phyloP scores from a whole-genome alignment of 768 basidiomycete genomes.

The Lactarius pseudohatsudake region DNA sequence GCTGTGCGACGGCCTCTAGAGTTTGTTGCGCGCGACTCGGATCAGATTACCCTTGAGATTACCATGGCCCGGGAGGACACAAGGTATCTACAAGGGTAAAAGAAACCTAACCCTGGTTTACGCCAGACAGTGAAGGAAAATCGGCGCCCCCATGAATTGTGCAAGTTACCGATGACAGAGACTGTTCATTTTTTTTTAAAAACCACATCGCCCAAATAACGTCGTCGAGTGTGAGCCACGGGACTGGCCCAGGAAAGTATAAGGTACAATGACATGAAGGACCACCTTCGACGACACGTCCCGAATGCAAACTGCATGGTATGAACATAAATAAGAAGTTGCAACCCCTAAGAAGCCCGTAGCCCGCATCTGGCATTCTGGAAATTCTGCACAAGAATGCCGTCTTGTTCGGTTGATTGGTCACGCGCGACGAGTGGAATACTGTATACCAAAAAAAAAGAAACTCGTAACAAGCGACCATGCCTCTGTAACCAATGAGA shows the following conservation, averaged over 20 bases:
- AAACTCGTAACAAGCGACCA: not conserved
- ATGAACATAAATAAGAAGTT: not conserved
- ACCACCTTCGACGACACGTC: not conserved
- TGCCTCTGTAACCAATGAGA: not conserved
- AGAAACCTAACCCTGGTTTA: not conserved
- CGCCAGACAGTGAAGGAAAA: not conserved
- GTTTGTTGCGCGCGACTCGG: not conserved
- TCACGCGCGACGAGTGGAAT: not conserved
- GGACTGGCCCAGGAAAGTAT: not conserved
- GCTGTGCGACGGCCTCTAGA: not conserved
- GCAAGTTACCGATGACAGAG: no score
- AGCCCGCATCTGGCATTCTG: not conserved
- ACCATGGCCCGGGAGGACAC: not conserved
- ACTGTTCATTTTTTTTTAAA: no score
- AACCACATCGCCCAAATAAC: not conserved
- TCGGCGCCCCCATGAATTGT: not conserved
- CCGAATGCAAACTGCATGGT: not conserved
- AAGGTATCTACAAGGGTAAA: not conserved
- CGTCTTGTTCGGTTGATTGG: not conserved
- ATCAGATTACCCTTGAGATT: no score
- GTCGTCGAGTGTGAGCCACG: not conserved
- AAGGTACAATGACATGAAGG: not conserved
- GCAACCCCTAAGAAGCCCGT: not conserved
- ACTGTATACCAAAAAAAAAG: not conserved
- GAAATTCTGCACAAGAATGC: not conserved